Conservation (phyloP, 2,329 filamentous ascomycete species). For the Calonectria pteridis region DNA sequence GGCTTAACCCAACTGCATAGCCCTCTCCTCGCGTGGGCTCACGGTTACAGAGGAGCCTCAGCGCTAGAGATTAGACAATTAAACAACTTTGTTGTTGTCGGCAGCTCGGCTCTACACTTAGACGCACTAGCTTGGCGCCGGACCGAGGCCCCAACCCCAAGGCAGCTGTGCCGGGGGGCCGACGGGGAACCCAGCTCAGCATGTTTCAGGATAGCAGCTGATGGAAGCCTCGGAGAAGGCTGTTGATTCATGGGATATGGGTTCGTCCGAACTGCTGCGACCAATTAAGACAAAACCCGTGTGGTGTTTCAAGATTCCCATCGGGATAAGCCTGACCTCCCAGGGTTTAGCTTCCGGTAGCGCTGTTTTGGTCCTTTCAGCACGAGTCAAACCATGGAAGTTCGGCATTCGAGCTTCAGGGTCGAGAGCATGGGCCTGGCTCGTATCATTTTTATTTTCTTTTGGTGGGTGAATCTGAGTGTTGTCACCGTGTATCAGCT, state of each 20-base stretch:
- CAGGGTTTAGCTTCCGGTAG: not conserved
- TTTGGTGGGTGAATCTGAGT: not conserved
- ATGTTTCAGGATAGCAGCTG: not conserved
- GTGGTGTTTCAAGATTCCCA: not conserved
- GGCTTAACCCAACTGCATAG: not conserved
- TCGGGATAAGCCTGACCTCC: not conserved
- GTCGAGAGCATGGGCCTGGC: not conserved
- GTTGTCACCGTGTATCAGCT: not conserved
- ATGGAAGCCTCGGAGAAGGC: slow-evolving; percentile 4
- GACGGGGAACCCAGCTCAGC: not conserved
- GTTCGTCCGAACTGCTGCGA: not conserved
- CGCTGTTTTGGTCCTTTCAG: not conserved
- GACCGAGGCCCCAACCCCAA: not conserved
- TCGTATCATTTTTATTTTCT: not conserved
- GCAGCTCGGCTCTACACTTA: not conserved
- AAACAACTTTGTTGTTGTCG: not conserved
- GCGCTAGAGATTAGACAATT: not conserved
- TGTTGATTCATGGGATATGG: not conserved
- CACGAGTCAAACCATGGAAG: not conserved
- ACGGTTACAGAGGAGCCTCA: not conserved
- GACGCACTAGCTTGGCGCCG: not conserved
- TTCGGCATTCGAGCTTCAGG: not conserved
- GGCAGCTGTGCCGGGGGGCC: not conserved
- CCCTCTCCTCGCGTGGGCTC: not conserved
- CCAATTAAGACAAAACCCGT: not conserved